phyloP scores from a whole-genome alignment of 2,329 filamentous ascomycete species.

The Paecilomyces niveus region DNA sequence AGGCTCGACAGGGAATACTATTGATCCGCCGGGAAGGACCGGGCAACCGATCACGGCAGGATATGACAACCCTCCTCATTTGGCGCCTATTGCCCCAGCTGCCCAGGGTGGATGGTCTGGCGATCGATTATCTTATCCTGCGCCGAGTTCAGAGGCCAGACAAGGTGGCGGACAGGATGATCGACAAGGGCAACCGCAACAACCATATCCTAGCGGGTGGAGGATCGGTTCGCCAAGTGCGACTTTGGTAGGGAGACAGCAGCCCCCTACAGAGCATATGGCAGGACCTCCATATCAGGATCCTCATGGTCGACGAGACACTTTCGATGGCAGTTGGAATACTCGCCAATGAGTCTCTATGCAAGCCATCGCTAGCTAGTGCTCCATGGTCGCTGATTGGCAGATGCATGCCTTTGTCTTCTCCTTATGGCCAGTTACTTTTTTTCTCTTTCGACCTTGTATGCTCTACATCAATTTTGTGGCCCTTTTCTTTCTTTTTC shows the following conservation, averaged over 20 bases:
- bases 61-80: background rate
- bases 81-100: background rate
- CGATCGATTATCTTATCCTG: conserved; percentile 7
- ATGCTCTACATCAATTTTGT: background rate
- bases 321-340: background rate
- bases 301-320: background rate
- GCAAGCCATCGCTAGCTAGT: no score
- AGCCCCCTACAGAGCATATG: background rate
- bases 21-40: background rate
- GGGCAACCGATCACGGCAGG: background rate
- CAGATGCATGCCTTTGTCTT: background rate
- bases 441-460: background rate
- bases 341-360: background rate
- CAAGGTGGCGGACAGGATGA: background rate
- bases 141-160: conserved; percentile 4
- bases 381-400: no score
- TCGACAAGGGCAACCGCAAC: background rate
- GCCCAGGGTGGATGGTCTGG: conserved; percentile 5
- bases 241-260: background rate
- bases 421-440: background rate
- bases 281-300: background rate
- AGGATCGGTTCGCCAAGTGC: background rate
- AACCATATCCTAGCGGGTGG: background rate
- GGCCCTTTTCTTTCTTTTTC: background rate
- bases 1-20: background rate